Base-by-base conservation (phyloP, 116 monocot genomes). In the Cymodocea nodosa region DNA sequence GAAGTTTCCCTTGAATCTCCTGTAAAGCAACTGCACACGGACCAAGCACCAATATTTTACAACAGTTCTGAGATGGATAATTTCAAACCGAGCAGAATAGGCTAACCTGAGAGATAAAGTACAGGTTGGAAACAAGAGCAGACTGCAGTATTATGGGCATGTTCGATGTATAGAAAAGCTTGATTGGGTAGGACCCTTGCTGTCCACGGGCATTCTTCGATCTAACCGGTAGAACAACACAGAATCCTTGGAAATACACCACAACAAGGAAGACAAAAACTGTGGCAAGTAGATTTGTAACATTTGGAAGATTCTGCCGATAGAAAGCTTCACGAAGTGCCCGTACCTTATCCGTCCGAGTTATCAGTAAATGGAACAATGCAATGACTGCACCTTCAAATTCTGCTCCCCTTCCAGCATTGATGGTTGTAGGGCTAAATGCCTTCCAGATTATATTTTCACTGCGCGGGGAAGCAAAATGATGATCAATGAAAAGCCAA, bases 371-470 rank as follows among this genome's bases (percentile, higher is more conserved):
- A 69, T 80, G 84, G 68, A 80, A 76, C 48, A 84, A 68, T 18
- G 84, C 79, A 59, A 84, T 74, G 20, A 84, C 74, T 39, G 84
- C 77, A 65, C 84, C 84, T 59, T 84, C 84, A 68, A 80, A 86
- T 67, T 86, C 86, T n/a, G 86, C 82, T 62, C 86, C 86, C 9
- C 86, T 70, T 20, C 86, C 86, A 62, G 69, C 82, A 72, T 86
- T 86, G 15, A 86, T 79, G 23, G 86, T 82, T 15, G 82, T 82
- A 24, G 86, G 86, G 59, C 86, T 86, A 67, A 86, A 86, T 66
- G 86, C 82, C 71, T 79, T 86, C 86, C 86, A 86, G 8, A 86
- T 86, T 52, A 86, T 86, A 72, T 75, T 86, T 75, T 82, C 86
- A 74, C 86, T 86, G 65, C n/a, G 64, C 17, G 19, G 14, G 7